Conservation (phyloP, 352 stramenopile genomes). For the Phytopythium oedochilum region DNA sequence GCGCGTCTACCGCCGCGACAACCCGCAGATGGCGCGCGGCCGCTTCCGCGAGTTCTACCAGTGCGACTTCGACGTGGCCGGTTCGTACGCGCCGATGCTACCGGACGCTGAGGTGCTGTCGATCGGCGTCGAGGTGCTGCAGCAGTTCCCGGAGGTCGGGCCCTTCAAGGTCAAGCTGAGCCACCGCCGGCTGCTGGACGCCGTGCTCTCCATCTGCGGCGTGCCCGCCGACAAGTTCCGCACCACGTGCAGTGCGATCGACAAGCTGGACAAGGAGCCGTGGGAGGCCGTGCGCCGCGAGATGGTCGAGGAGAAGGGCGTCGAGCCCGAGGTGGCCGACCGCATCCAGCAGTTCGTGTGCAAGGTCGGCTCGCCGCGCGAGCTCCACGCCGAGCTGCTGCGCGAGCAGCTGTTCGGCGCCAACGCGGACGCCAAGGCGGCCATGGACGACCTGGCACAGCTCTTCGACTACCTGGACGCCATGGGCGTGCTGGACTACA, state of each 20-base stretch:
- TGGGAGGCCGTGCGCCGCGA: slow-evolving; percentile 89
- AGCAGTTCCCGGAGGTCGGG: slow-evolving; percentile 82
- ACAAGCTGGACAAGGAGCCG: slow-evolving; percentile 99
- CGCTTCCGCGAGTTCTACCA: slow-evolving; percentile 99
- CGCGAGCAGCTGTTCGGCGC: slow-evolving; percentile 88
- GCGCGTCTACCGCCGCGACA: slow-evolving; percentile 96
- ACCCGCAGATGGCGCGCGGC: slow-evolving; percentile 91
- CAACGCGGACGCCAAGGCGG: slow-evolving; percentile 78
- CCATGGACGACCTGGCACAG: slow-evolving; percentile 91
- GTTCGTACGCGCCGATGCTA: slow-evolving; percentile 94
- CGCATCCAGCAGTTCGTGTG: slow-evolving; percentile 94
- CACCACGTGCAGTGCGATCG: slow-evolving; percentile 97
- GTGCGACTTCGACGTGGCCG: slow-evolving; percentile 99
- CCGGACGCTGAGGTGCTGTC: slow-evolving; percentile 96
- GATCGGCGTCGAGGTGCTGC: slow-evolving; percentile 91
- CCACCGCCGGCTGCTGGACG: slow-evolving; percentile 95
- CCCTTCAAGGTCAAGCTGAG: slow-evolving; percentile 98
- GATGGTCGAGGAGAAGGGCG: slow-evolving; percentile 97
- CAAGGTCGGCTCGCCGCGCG: slow-evolving; percentile 82
- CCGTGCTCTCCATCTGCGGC: slow-evolving; percentile 96
- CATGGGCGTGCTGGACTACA: slow-evolving; percentile 93
- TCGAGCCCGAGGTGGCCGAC: slow-evolving; percentile 89
- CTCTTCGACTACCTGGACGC: slow-evolving; percentile 98
- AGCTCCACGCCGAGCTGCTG: slow-evolving; percentile 74
- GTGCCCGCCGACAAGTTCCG: slow-evolving; percentile 96